Base-by-base conservation (phyloP, 2,329 filamentous ascomycete species). In the Emergomyces africanus region DNA sequence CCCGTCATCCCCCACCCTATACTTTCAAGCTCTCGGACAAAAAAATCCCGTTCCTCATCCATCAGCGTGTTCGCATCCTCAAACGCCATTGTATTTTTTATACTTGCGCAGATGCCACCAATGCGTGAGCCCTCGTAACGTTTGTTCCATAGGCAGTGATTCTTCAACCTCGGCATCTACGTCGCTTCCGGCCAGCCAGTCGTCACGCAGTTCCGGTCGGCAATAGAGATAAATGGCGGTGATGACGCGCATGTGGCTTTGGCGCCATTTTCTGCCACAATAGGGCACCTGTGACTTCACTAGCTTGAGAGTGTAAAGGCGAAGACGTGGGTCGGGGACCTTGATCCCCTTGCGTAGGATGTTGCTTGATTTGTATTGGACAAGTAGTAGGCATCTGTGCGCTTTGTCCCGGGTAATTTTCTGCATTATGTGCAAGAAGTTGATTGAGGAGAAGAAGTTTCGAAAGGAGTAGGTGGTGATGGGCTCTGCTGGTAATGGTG, bases 241-340 rank as follows among this genome's bases (percentile, higher is more conserved):
- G 69, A 99, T 99, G 68, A 97, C 91, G 59, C 92, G 88, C 94
- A 99, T 99, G 73, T 99, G 97, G 66, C 85, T 86, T 76, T 97
- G 94, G 15, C 94, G 86, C 94, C 94, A 99, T 76, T 99, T 99
- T 49, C 94, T 86, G 25, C 94, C 92, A 72, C 92, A 97, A 78
- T 96, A 99, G 0, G 94, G 94, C 4, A 99, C 94, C 73, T 99
- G 94, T 61, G 90, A 94, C 74, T 99, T 99, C 84, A 97, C 97
- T 0, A 99, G 81, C 75, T 99, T 99, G 66, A 99, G 83, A 0
- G 94, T 96, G 77, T 97, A 97, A 49, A 96, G 84, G 5, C 94
- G 85, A 46, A 99, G 80, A 67, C 90, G 83, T 1, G 86, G 86
- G 68, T 99, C 90, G 0, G 92, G 92, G 25, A 96, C 87, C 66